Percentiles rank a stretch among this genome's conserved stretches.
These are phyloP conservation scores for Tetradesmus lagerheimii DNA, from an alignment of 139 green algal genomes.

Conservation along the genomic window DNA sequence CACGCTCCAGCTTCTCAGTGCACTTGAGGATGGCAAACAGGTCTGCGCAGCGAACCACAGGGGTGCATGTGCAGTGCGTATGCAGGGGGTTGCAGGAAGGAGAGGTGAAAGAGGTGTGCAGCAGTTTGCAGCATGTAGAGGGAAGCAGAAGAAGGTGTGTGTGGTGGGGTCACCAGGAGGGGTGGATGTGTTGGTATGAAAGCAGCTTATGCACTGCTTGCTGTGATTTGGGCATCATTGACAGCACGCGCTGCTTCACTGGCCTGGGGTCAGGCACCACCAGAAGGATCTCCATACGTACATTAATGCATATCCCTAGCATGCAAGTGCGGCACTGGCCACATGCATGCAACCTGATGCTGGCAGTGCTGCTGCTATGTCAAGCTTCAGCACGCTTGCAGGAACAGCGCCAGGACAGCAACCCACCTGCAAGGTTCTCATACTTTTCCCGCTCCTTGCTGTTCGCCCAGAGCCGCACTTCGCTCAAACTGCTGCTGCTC, in stretches of 20 bases:
- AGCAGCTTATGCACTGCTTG: too few species aligned
- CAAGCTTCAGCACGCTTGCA: neutral
- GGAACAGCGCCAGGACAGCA: neutral
- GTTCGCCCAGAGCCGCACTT: slow-evolving; percentile 73
- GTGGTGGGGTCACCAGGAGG: too few species aligned
- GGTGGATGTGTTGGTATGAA: too few species aligned
- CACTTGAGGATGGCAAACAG: slow-evolving; percentile 96
- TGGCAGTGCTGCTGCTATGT: neutral
- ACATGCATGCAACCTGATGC: slow-evolving; percentile 8
- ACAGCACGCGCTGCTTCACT: too few species aligned
- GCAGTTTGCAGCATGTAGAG: too few species aligned
- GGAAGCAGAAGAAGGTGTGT: too few species aligned
- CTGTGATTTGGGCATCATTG: too few species aligned
- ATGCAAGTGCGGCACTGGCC: neutral
- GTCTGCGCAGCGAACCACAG: slow-evolving; percentile 60
- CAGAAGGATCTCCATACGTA: too few species aligned
- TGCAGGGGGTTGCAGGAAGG: too few species aligned
- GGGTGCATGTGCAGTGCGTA: too few species aligned
- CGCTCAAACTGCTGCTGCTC: slow-evolving; percentile 6
- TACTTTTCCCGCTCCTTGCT: slow-evolving; percentile 86
- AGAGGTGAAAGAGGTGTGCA: too few species aligned
- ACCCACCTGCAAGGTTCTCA: slow-evolving; percentile 82
- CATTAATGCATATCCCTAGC: neutral
- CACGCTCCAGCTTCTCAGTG: slow-evolving; percentile 93
- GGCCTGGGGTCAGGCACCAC: too few species aligned